Evolutionary conservation across 768 basidiomycete genomes (phyloP).

Genomic region (Artomyces pyxidatus): DNA sequence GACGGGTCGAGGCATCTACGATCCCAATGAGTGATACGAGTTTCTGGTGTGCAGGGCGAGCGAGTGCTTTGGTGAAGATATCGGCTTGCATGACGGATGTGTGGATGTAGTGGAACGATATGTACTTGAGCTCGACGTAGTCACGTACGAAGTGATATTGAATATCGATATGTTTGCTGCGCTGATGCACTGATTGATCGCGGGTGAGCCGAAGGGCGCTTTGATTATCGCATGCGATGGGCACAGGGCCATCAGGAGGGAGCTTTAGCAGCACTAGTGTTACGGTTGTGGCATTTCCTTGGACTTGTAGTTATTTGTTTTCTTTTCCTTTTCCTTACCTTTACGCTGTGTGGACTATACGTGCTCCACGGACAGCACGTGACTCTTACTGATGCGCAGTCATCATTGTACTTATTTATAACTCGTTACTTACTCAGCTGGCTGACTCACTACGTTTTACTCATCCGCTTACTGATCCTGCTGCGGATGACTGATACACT

Average conservation of each 20-base stretch:
- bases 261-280: not conserved
- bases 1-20: not conserved
- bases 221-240: not conserved
- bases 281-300: no score
- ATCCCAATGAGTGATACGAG: not conserved
- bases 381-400: no score
- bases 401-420: no score
- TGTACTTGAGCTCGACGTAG: not conserved
- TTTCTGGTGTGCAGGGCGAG: not conserved
- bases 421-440: no score
- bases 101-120: not conserved
- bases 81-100: not conserved
- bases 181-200: not conserved
- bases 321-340: no score
- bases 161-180: conserved; percentile 1
- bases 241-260: not conserved
- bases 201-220: not conserved
- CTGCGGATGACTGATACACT: no score
- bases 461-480: no score
- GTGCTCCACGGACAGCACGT: no score
- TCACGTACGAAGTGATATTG: conserved; percentile 1
- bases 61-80: not conserved
- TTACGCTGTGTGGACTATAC: no score
- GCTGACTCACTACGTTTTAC: no score
- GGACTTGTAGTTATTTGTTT: no score